A percentile compares a stretch with the other conserved stretches of the same genome.
These are phyloP conservation scores for Neurospora sp. DNA, from an alignment of 495 filamentous ascomycete genomes.

Conservation along the genomic window DNA sequence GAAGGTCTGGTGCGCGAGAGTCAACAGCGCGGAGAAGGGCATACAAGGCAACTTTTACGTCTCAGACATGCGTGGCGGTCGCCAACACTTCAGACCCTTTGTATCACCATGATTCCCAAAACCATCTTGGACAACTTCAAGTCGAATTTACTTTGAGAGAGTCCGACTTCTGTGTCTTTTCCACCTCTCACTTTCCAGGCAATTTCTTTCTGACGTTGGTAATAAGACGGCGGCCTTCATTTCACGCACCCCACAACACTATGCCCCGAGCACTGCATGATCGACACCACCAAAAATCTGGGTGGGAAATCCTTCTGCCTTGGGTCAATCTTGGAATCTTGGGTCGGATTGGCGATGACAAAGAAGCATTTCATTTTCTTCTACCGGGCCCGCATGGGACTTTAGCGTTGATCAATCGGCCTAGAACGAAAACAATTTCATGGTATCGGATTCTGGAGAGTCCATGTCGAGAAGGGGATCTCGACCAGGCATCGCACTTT, in stretches of 20 bases:
- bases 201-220: not conserved
- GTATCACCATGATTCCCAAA: not conserved
- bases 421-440: not conserved
- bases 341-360: not conserved
- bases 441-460: not conserved
- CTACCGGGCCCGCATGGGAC: not conserved
- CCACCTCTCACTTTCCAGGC: not conserved
- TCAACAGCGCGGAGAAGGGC: not conserved
- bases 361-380: not conserved
- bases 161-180: not conserved
- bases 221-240: not conserved
- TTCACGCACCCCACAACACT: not conserved
- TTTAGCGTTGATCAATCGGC: not conserved
- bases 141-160: not conserved
- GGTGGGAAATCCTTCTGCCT: not conserved
- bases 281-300: not conserved
- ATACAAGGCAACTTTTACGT: not conserved
- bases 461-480: not conserved
- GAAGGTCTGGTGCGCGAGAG: not conserved
- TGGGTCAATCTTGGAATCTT: not conserved
- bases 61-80: not conserved
- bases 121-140: not conserved
- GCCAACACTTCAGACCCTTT: not conserved
- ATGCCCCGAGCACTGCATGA: not conserved
- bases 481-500: not conserved